These are phyloP conservation scores for Coemansia sp. DNA, from an alignment of 371 early-diverging fungal genomes.

Conservation along the genomic window DNA sequence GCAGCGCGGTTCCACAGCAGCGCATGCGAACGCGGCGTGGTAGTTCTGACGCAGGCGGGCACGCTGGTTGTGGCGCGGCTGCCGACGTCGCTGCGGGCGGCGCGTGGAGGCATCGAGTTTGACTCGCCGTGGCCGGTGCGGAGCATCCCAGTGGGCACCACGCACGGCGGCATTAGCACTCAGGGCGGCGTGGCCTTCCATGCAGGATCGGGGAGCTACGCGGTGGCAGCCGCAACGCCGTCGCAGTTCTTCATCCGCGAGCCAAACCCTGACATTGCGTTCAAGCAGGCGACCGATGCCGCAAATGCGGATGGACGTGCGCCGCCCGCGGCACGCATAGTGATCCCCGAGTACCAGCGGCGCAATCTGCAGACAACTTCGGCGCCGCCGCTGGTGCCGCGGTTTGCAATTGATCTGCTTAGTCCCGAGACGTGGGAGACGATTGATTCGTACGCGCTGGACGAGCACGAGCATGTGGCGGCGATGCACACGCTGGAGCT, in stretches of 20 bases:
- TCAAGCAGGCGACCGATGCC: constrained; percentile 29
- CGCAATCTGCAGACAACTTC: constrained; percentile 52
- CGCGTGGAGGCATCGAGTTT: constrained; percentile 63
- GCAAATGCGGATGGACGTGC: constrained; percentile 1
- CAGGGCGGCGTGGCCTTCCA: constrained; percentile 71
- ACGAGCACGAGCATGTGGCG: constrained; percentile 85
- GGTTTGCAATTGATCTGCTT: constrained; percentile 77
- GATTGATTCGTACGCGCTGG: constrained; percentile 78
- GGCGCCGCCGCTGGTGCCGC: constrained; percentile 65
- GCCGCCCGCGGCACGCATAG: constrained; percentile 11
- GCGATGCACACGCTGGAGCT: constrained; percentile 77
- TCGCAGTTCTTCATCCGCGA: constrained; percentile 66
- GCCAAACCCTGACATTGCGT: constrained; percentile 51
- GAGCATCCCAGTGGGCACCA: constrained; percentile 73
- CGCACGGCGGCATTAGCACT: constrained; percentile 58
- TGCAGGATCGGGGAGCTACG: constrained; percentile 75
- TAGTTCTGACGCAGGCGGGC: constrained; percentile 52
- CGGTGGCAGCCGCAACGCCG: constrained; percentile 67
- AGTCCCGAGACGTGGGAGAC: constrained; percentile 96
- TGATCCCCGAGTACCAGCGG: constrained; percentile 44
- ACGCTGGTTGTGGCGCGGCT: constrained; percentile 69
- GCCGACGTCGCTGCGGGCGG: constrained; percentile 50
- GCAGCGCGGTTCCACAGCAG: constrained; percentile 85
- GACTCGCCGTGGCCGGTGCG: constrained; percentile 86
- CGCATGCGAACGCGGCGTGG: constrained; percentile 79